These are phyloP conservation scores for Leishmania braziliensis DNA, from an alignment of 208 protist species.

Conservation along the genomic window DNA sequence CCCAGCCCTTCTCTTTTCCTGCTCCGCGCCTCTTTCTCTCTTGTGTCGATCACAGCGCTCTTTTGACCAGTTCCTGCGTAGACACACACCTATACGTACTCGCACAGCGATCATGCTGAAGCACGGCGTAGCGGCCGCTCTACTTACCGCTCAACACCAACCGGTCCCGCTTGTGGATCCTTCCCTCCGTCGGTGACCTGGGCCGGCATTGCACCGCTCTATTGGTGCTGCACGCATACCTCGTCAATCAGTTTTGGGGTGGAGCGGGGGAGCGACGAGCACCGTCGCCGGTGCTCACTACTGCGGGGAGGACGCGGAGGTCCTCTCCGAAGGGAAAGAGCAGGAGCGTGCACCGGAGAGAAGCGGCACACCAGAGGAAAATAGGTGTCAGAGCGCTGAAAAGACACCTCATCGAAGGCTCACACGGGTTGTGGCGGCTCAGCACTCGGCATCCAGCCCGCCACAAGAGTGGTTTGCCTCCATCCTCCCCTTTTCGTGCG, in stretches of 20 bases:
- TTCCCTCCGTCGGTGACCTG: not conserved
- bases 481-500: not conserved
- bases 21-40: not conserved
- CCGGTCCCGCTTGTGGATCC: slow-evolving; percentile 9
- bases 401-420: not conserved
- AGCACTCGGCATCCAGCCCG: not conserved
- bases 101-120: slow-evolving; percentile 19
- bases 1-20: not conserved
- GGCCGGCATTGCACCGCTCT: not conserved
- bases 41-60: not conserved
- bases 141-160: not conserved
- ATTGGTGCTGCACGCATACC: not conserved
- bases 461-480: not conserved
- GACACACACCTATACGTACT: not conserved
- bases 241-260: not conserved
- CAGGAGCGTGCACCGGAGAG: too few species aligned
- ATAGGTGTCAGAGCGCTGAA: not conserved
- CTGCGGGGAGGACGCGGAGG: not conserved
- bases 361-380: too few species aligned
- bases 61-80: too few species aligned
- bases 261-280: not conserved
- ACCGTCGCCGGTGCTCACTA: not conserved
- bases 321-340: not conserved
- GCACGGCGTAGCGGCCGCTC: not conserved
- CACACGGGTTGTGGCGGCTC: not conserved